phyloP scores from a whole-genome alignment of 2,329 filamentous ascomycete genomes.

The Trichocomaceae sp. region DNA sequence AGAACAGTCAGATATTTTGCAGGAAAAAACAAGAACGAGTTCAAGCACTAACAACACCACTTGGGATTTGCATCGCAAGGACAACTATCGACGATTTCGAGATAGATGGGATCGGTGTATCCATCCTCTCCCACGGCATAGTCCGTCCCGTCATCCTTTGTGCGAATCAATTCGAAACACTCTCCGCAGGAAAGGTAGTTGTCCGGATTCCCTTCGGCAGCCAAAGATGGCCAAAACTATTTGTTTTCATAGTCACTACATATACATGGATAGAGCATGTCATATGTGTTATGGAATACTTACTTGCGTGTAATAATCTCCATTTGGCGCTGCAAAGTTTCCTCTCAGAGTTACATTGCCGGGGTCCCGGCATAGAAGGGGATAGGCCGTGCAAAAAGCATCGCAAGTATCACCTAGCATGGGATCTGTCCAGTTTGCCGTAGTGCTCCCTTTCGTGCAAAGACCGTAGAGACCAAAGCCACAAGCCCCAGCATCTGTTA shows the following conservation, averaged over 20 bases:
- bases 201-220: slow-evolving; percentile 3
- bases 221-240: slow-evolving; percentile 7
- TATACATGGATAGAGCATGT: neutral
- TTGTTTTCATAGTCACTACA: neutral
- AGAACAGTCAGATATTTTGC: neutral
- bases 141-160: slow-evolving; percentile 5
- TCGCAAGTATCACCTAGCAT: slow-evolving; percentile 8
- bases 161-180: slow-evolving; percentile 6
- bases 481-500: slow-evolving; percentile 6
- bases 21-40: neutral
- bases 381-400: slow-evolving; percentile 9
- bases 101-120: slow-evolving; percentile 7
- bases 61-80: slow-evolving; percentile 6
- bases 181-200: slow-evolving; percentile 11
- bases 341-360: slow-evolving; percentile 9
- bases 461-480: slow-evolving; percentile 9
- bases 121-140: slow-evolving; percentile 5
- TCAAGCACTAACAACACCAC: slow-evolving; percentile 6
- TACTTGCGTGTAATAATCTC: slow-evolving; percentile 10
- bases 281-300: neutral
- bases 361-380: slow-evolving; percentile 6
- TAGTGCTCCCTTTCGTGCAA: slow-evolving; percentile 6
- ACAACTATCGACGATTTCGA: slow-evolving; percentile 9
- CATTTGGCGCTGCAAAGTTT: slow-evolving; percentile 7
- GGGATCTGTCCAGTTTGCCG: slow-evolving; percentile 10